Evolutionary conservation across 352 stramenopile species (phyloP).

Genomic region (Phytophthora melonis): DNA sequence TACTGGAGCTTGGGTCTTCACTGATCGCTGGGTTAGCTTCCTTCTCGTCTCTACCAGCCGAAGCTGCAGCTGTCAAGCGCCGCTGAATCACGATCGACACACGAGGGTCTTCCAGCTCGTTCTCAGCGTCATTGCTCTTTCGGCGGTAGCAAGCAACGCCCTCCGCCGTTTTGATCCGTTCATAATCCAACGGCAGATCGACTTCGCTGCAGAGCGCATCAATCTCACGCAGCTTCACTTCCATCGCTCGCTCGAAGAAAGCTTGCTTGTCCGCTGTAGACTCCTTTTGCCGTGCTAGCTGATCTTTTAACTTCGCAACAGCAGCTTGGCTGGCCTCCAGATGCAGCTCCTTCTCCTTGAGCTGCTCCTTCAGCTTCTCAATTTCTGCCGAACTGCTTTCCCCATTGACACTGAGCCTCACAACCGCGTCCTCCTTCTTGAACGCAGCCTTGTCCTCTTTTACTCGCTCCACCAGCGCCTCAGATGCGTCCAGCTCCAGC

Average conservation of each 20-base stretch:
- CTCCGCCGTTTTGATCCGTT: constrained; percentile 59
- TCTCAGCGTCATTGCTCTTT: constrained; percentile 42
- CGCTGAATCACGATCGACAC: constrained; percentile 41
- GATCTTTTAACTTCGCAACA: constrained; percentile 52
- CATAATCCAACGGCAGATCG: constrained; percentile 49
- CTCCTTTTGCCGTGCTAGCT: constrained; percentile 61
- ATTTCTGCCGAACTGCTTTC: constrained; percentile 17
- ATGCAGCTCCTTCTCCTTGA: constrained; percentile 46
- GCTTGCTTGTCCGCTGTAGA: constrained; percentile 48
- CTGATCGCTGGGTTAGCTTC: neutral
- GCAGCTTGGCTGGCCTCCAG: constrained; percentile 39
- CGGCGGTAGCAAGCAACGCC: constrained; percentile 60
- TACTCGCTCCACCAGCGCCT: constrained; percentile 33
- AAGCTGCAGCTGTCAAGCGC: constrained; percentile 9
- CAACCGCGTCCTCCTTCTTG: constrained; percentile 10
- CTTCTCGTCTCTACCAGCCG: neutral
- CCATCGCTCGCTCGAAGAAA: constrained; percentile 51
- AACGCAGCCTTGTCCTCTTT: constrained; percentile 23
- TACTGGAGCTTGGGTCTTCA: constrained; percentile 17
- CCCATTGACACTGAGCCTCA: neutral
- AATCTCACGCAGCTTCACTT: constrained; percentile 67
- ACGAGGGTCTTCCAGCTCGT: constrained; percentile 68
- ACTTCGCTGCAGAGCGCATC: constrained; percentile 62
- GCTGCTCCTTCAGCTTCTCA: constrained; percentile 40
- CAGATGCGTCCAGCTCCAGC: constrained; percentile 36